A percentile compares a stretch with the other conserved stretches of the same genome.
Evolutionary conservation across 2,329 filamentous ascomycete species (phyloP).

Genomic region (Pseudofabraea citricarpa): DNA sequence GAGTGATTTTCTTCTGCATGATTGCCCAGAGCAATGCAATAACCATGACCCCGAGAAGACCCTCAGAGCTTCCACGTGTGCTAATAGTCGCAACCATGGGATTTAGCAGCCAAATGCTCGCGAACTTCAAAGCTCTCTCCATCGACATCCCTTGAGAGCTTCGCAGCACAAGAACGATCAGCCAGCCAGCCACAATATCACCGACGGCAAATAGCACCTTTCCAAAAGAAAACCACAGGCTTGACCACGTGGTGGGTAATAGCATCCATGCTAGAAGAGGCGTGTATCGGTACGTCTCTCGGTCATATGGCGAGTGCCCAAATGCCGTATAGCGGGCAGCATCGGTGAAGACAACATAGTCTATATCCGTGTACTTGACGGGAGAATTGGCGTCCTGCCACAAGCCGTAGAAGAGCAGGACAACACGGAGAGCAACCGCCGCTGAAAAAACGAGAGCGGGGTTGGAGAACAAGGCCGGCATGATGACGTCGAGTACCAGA

Average conservation of each 20-base stretch:
- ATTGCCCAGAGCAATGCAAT: conserved; percentile 81
- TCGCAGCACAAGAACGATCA: conserved; percentile 56
- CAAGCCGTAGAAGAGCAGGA: conserved; percentile 79
- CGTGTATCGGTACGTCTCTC: conserved; percentile 96
- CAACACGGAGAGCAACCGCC: conserved; percentile 60
- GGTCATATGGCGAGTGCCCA: conserved; percentile 72
- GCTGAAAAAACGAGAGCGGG: conserved; percentile 49
- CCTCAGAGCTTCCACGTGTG: conserved; percentile 90
- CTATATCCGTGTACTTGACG: conserved; percentile 97
- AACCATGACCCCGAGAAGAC: conserved; percentile 79
- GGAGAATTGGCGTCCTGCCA: conserved; percentile 90
- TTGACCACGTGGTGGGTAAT: conserved; percentile 64
- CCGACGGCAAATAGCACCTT: conserved; percentile 82
- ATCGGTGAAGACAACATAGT: conserved; percentile 98
- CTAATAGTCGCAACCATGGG: conserved; percentile 98
- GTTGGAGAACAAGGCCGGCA: conserved; percentile 20
- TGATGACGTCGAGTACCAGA: too few species aligned
- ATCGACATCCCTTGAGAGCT: conserved; percentile 26
- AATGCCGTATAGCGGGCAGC: conserved; percentile 70
- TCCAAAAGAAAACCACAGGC: conserved; percentile 68
- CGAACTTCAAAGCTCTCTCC: conserved; percentile 64
- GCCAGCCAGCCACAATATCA: conserved; percentile 79
- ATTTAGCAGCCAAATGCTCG: conserved; percentile 89
- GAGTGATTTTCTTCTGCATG: conserved; percentile 50
- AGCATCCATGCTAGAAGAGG: conserved; percentile 90